Base-by-base conservation (phyloP, 306 rosid genomes). In the Quillaja saponaria region DNA sequence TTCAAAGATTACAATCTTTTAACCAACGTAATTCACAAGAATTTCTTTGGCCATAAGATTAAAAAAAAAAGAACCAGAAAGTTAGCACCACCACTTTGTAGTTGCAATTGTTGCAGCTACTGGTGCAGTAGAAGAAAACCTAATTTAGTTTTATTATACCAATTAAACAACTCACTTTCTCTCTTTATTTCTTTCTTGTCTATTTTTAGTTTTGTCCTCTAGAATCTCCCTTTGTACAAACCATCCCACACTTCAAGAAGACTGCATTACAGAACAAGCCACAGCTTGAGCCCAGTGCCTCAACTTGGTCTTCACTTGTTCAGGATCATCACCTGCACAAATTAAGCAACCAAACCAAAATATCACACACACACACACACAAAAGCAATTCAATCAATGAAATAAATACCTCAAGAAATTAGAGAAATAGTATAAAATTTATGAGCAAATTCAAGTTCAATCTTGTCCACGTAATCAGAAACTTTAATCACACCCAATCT, bases 241-340 rank as follows among this genome's bases (percentile, higher is more conserved):
- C 21, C 68, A 64, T 71, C 66, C 34, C 25, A 33, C 38, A 8
- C 35, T 28, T 86, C 60, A 83, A 14, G 49, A 66, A 19, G 85
- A 79, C 44, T 92, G 98, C 87, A 86, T 78, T 34, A 92, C 87
- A 49, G 98, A 88, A 70, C 98, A 92, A 44, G 98, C 96, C 47
- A 92, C 99, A 0, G 95, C 99, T 67, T 92, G 99, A 28, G 96
- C 99, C 99, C 99, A 89, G 33, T 86, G 95, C 73, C 96, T 82
- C 72, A 92, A 67, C 77, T 85, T 92, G 12, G 84, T 84, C 72
- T 89, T 89, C 44, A 92, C 92, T 42, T 84, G 84, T 39, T 87
- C 78, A 3, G 99, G 99, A 56, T 92, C 81, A 56, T 92, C 96
- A 33, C 98, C 98, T 91, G 66, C 66, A 61, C 8, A 52, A 38